Conservation (phyloP, 2,329 filamentous ascomycete genomes). For the Rutstroemia sp. region DNA sequence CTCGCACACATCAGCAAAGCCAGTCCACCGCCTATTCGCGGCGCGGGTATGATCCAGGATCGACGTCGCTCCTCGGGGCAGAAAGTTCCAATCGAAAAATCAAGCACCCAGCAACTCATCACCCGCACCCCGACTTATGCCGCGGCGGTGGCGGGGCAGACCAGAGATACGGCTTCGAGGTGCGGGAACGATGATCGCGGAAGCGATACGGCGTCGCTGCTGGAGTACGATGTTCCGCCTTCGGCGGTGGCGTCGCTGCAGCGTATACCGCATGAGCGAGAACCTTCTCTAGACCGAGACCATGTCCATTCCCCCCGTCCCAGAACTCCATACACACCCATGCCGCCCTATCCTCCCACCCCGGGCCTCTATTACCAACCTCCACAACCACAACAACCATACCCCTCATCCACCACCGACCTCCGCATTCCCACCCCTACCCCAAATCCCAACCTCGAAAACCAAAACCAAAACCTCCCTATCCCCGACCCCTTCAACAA, state of each 20-base stretch:
- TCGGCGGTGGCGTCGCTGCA: slow-evolving; percentile 2
- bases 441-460: neutral
- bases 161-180: slow-evolving; percentile 16
- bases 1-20: slow-evolving; percentile 36
- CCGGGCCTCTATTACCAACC: slow-evolving; percentile 4
- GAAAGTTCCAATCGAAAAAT: too few relatives aligned
- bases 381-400: neutral
- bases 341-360: slow-evolving; percentile 12
- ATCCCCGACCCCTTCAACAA: slow-evolving; percentile 10
- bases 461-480: neutral
- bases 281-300: neutral
- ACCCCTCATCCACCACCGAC: neutral
- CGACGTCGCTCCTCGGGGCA: slow-evolving; percentile 12
- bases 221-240: slow-evolving; percentile 6
- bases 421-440: neutral
- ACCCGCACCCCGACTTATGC: slow-evolving; percentile 28
- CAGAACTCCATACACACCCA: slow-evolving; percentile 7
- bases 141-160: slow-evolving; percentile 19
- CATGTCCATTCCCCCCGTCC: too few relatives aligned
- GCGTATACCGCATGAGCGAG: slow-evolving; percentile 1
- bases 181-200: slow-evolving; percentile 8
- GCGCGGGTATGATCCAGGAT: slow-evolving; percentile 26
- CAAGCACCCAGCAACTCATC: slow-evolving; percentile 13
- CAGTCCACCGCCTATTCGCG: slow-evolving; percentile 30
- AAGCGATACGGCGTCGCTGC: slow-evolving; percentile 11